A percentile compares a stretch with the other conserved stretches of the same genome.
Evolutionary conservation across 176 grass and related monocot genomes (phyloP).

Genomic region (Avena atlantica): DNA sequence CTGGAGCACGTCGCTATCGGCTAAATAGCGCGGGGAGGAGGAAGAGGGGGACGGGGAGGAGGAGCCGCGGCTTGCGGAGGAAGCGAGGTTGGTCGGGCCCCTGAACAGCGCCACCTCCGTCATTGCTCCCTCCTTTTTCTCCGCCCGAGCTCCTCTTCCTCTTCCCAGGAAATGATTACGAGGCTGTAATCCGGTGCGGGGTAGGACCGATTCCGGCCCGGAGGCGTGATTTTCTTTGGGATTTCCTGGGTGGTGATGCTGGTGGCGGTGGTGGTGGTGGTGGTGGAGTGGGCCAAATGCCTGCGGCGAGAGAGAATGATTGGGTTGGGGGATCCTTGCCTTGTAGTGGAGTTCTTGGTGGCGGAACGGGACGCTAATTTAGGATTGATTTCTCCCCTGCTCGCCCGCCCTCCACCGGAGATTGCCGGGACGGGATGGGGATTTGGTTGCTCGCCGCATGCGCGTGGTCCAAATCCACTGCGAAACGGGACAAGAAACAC

Average conservation of each 20-base stretch:
- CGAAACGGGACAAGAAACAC: background rate
- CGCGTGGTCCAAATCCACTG: constrained; percentile 56
- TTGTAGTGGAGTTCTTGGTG: constrained; percentile 56
- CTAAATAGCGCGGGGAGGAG: constrained; percentile 53
- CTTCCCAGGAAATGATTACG: constrained; percentile 23
- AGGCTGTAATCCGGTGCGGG: constrained; percentile 40
- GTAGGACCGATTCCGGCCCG: constrained; percentile 32
- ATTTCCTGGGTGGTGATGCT: constrained; percentile 31
- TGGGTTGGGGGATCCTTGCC: constrained; percentile 14
- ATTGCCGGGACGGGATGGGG: constrained; percentile 26
- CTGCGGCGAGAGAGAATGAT: constrained; percentile 46
- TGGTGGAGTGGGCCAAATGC: constrained; percentile 45
- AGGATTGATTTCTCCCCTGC: constrained; percentile 25
- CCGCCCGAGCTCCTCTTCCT: constrained; percentile 50
- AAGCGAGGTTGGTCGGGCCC: constrained; percentile 60
- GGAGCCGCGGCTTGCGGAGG: constrained; percentile 48
- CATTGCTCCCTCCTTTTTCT: constrained; percentile 49
- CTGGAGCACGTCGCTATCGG: constrained; percentile 51
- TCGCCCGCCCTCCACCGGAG: constrained; percentile 29
- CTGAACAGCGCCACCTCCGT: constrained; percentile 65
- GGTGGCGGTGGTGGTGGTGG: constrained; percentile 27
- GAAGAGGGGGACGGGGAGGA: constrained; percentile 7
- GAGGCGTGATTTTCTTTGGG: constrained; percentile 25
- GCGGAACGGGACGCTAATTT: constrained; percentile 32
- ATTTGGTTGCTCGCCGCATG: constrained; percentile 34